Base-by-base conservation (phyloP, 2,329 filamentous ascomycete genomes). In the Biscogniauxia sp. region DNA sequence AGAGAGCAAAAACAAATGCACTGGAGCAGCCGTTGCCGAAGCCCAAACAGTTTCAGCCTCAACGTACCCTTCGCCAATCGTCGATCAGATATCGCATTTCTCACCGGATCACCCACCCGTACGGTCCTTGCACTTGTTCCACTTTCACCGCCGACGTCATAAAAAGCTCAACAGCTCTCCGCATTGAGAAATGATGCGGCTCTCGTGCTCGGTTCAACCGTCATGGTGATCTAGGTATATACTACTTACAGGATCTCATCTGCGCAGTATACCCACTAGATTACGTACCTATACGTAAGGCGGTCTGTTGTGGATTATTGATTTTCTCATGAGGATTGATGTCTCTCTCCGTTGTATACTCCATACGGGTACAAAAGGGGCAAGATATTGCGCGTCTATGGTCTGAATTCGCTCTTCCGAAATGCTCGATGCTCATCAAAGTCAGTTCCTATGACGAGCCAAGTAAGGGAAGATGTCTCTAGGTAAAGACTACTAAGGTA, bases 11-110 rank as follows among this genome's bases (percentile, higher is more conserved):
- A 50, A 50, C 25, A 45, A 20, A 37, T 20, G 19, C 50, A 20
- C n/a, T 23, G 55, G 8, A 60, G 23, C 28, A 56, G 53, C 55
- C 57, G 51, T 25, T 53, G 52, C 57, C 56, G 45, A 61, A 23
- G 23, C 61, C 65, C 59, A 68, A 68, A 68, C 65, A 13, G 64
- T 66, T 70, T 68, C 65, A 66, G 60, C 66, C 58, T 67, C 64
- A 64, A 61, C 56, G 61, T 55, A 53, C 45, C 61, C 56, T 32
- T 61, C 57, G 56, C 63, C 63, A 59, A 60, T 65, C 28, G 68
- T 59, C 64, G 65, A 69, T 69, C 67, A 64, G 53, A 62, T 63
- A 64, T 56, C 58, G 53, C 53, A 58, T 37, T 62, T 67, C 62
- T 67, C 53, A 64, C 65, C 61, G 56, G 56, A 62, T 67, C 58